Evolutionary conservation across 2,329 filamentous ascomycete species (phyloP).

Genomic region (Fusarium sp.): DNA sequence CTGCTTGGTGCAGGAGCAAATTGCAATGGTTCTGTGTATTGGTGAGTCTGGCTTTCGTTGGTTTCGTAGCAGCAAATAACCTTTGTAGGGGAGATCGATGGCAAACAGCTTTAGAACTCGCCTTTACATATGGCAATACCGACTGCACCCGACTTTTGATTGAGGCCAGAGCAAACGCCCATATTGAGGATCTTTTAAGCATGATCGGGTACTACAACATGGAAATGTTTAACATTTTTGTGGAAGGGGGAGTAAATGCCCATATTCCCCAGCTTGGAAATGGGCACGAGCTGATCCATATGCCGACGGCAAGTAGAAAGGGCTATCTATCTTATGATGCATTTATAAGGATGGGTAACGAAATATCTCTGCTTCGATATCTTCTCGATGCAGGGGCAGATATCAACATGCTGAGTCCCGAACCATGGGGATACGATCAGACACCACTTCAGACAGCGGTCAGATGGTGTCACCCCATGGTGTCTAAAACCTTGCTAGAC

Average conservation of each 20-base stretch:
- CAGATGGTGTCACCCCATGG: neutral
- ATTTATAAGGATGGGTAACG: neutral
- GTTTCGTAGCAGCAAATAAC: too few relatives aligned
- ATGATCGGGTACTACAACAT: neutral
- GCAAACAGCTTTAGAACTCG: neutral
- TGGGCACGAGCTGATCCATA: neutral
- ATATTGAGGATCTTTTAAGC: neutral
- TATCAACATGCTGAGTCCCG: neutral
- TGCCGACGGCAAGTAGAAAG: too few relatives aligned
- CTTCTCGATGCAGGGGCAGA: neutral
- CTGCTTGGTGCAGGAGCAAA: neutral
- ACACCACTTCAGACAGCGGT: neutral
- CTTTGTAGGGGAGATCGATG: neutral
- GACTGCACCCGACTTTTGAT: neutral
- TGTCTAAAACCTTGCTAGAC: neutral
- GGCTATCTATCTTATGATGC: neutral
- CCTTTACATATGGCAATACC: neutral
- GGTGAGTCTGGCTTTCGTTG: neutral
- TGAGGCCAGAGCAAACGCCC: neutral
- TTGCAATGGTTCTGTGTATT: neutral
- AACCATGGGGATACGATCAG: too few relatives aligned
- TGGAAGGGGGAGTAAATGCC: neutral
- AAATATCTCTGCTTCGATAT: neutral
- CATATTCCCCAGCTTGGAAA: neutral
- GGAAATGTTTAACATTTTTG: neutral